Evolutionary conservation across 345 rosid genomes (phyloP), one percentile per base, ranked within the genome.

Genomic region (Melaleuca quinquenervia): DNA sequence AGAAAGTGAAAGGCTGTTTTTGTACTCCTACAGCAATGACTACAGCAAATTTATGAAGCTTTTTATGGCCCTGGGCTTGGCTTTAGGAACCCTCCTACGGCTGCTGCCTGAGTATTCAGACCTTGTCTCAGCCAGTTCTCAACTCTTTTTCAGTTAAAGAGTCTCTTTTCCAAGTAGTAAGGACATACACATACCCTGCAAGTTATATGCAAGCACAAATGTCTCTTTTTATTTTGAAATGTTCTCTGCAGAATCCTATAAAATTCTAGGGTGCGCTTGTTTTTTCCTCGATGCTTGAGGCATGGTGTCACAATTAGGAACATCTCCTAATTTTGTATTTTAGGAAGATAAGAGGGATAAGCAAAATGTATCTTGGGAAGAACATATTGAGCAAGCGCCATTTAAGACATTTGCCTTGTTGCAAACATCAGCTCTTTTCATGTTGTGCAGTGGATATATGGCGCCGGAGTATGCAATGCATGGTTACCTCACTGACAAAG

Each of bases 381-480:
- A 58, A 58, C n/a, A 58, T 58, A 58, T n/a, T 58, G 13, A 58
- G 36, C n/a, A n/a, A 58, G 36, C 12, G 27, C 70, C n/a, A 58
- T 58, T 14, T 3, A 58, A 58, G 70, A 6, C 3, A 58, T 58
- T 58, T 58, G 18, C 32, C 18, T n/a, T 58, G 70, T 58, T 58
- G 0, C 36, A 58, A n/a, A 58, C 70, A 58, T 32, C 6, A 12
- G 32, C 70, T 60, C 16, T 45, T 16, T n/a, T 24, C 14, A 50
- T 14, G 36, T 52, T 75, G 26, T 85, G 52, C 87, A 85, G 87
- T 41, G 87, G 87, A 20, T 53, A 85, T 80, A 85, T 85, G 83
- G 87, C 87, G 8, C 87, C 87, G 1, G 87, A 85, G 55, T 85
- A 85, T 53, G 84, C 87, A 15, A 52, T 78, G 83, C 83, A 80